A percentile compares a stretch with the other conserved stretches of the same genome.
Evolutionary conservation across 495 filamentous ascomycete species (phyloP).

Genomic region (Hyaloscypha hepaticicola): DNA sequence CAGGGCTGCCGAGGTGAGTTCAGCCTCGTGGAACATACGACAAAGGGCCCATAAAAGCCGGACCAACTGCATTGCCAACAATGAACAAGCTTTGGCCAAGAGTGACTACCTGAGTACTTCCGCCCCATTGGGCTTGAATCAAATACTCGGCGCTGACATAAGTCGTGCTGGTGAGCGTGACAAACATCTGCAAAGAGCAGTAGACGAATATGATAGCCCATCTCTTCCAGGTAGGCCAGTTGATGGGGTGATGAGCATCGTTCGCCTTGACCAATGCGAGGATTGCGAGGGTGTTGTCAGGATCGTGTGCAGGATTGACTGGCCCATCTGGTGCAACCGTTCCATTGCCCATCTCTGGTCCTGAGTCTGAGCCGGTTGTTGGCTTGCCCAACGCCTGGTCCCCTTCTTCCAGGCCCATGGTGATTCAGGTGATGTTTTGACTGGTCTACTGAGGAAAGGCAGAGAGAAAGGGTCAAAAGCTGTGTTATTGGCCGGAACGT

Average conservation of each 20-base stretch:
- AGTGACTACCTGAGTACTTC: constrained; percentile 52
- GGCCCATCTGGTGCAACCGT: constrained; percentile 7
- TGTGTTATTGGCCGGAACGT: neutral
- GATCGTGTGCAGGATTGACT: neutral
- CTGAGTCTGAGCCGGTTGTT: neutral
- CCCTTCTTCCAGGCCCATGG: neutral
- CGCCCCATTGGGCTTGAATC: constrained; percentile 35
- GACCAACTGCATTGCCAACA: constrained; percentile 70
- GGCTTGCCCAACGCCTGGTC: neutral
- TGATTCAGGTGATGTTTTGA: neutral
- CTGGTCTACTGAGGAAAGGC: neutral
- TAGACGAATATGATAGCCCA: constrained; percentile 36
- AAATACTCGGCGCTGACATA: constrained; percentile 38
- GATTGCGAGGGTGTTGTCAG: constrained; percentile 30
- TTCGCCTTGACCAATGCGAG: constrained; percentile 32
- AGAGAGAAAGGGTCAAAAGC: neutral
- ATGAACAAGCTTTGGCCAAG: constrained; percentile 76
- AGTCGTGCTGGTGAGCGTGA: constrained; percentile 36
- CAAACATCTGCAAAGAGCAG: constrained; percentile 37
- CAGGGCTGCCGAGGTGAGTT: neutral
- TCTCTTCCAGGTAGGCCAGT: constrained; percentile 37
- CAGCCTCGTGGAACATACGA: constrained; percentile 51
- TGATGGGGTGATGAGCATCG: constrained; percentile 36
- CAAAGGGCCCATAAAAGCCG: constrained; percentile 65
- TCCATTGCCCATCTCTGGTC: constrained; percentile 15